phyloP scores from a whole-genome alignment of 129 eudicot species.

The Centrapalus pauciflorus region DNA sequence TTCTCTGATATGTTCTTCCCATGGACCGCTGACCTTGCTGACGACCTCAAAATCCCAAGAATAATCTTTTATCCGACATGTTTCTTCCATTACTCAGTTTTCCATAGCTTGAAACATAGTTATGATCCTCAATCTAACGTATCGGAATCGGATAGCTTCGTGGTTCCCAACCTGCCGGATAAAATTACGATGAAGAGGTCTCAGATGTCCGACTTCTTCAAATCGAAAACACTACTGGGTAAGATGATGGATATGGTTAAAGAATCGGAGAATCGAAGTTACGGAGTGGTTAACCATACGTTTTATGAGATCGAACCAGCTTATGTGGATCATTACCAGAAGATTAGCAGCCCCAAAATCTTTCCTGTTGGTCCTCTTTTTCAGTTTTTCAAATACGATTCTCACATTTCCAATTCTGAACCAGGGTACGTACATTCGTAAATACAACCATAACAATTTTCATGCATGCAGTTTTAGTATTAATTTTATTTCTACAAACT shows the following conservation, averaged over 20 bases:
- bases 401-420: not conserved
- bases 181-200: conserved; percentile 33
- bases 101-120: conserved; percentile 22
- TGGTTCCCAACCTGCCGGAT: conserved; percentile 37
- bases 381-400: not conserved
- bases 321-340: conserved; percentile 31
- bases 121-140: conserved; percentile 23
- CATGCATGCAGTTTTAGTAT: no score
- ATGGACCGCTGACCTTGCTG: conserved; percentile 44
- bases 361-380: conserved; percentile 43
- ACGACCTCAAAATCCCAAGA: conserved; percentile 37
- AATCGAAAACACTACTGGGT: not conserved
- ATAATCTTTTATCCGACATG: conserved; percentile 22
- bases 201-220: conserved; percentile 15
- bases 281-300: conserved; percentile 34
- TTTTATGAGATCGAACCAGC: conserved; percentile 48
- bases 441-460: no score
- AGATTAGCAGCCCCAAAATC: not conserved
- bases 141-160: conserved; percentile 24
- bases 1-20: conserved; percentile 48
- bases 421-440: no score
- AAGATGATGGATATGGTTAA: not conserved
- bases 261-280: conserved; percentile 30
- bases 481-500: no score
- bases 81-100: conserved; percentile 24